Evolutionary conservation across 495 filamentous ascomycete species (phyloP).

Genomic region (Lasiosphaeriaceae sp.): DNA sequence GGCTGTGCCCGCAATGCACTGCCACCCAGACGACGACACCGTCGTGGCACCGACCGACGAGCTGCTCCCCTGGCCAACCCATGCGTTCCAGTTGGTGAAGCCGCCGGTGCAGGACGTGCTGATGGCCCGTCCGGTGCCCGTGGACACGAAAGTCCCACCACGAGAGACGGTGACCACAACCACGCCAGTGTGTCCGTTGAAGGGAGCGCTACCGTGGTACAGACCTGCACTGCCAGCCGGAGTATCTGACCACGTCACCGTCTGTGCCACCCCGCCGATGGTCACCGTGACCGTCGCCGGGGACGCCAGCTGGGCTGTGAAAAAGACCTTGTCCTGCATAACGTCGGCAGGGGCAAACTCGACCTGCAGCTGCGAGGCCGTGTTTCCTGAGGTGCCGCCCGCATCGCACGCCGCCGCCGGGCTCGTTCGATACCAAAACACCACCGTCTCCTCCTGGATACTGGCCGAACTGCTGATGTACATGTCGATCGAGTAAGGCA

Average conservation of each 20-base stretch:
- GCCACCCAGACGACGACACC: not conserved
- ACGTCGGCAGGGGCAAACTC: constrained; percentile 10
- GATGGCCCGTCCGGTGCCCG: not conserved
- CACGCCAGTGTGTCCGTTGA: constrained; percentile 42
- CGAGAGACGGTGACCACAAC: constrained; percentile 43
- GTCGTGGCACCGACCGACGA: not conserved
- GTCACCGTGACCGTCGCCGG: constrained; percentile 5
- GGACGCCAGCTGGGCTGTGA: constrained; percentile 28
- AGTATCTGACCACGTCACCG: constrained; percentile 25
- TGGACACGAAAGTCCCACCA: constrained; percentile 1
- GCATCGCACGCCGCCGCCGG: constrained; percentile 22
- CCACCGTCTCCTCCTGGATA: constrained; percentile 36
- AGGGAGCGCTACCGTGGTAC: constrained; percentile 45
- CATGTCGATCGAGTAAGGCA: not conserved
- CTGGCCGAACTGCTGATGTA: not conserved
- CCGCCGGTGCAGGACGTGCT: not conserved
- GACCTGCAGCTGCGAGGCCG: constrained; percentile 12
- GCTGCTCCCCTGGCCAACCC: constrained; percentile 4
- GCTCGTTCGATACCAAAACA: constrained; percentile 57
- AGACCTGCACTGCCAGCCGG: constrained; percentile 38
- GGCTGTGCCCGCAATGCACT: not conserved
- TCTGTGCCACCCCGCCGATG: constrained; percentile 8
- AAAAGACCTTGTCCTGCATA: constrained; percentile 35
- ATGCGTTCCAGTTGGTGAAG: constrained; percentile 8
- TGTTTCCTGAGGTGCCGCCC: constrained; percentile 29